These are phyloP conservation scores for Solanum ossicruentum DNA, from an alignment of 257 asterid genomes.

Conservation along the genomic window DNA sequence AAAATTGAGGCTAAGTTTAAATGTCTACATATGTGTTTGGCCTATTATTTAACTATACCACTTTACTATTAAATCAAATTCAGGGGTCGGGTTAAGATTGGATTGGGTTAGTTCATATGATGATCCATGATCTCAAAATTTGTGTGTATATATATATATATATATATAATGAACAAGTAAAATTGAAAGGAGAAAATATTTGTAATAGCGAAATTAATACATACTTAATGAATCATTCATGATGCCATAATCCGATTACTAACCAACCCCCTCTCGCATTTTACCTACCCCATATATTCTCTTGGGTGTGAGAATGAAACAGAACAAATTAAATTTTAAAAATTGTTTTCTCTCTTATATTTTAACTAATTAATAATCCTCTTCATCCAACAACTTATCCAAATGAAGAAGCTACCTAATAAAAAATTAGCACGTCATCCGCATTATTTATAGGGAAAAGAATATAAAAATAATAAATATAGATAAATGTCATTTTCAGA, in stretches of 20 bases:
- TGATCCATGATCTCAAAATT: too few relatives aligned
- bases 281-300: background rate
- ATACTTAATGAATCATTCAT: background rate
- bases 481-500: background rate
- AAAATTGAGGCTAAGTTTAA: too few relatives aligned
- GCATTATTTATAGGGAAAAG: background rate
- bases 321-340: background rate
- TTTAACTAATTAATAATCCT: background rate
- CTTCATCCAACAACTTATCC: background rate
- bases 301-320: background rate
- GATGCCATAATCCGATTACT: background rate
- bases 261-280: background rate
- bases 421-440: background rate
- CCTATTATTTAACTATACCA: too few relatives aligned
- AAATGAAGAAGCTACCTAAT: background rate
- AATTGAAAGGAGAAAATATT: too few relatives aligned
- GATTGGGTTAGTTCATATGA: too few relatives aligned
- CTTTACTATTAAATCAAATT: too few relatives aligned
- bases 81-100: too few relatives aligned
- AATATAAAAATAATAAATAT: background rate
- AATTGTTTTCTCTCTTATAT: background rate
- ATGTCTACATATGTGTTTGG: too few relatives aligned
- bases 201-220: background rate
- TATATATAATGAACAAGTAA: too few relatives aligned
- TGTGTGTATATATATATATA: too few relatives aligned